Conservation (phyloP, 1,139 yeast genomes). For the Williopsis jadinii region DNA sequence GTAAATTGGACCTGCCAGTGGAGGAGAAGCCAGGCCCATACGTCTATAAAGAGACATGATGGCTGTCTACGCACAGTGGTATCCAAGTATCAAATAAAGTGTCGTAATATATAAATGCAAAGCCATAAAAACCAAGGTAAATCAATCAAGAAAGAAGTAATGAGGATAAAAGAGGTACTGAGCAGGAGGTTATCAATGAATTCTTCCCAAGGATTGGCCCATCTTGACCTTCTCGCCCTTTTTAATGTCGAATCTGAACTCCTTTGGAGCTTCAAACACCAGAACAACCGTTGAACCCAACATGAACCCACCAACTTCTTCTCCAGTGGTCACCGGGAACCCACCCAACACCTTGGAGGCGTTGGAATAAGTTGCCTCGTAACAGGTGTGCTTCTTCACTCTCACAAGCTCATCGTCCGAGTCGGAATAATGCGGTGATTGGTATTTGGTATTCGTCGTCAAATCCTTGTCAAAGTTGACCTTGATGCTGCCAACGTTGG, state of each 20-base stretch:
- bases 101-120: not conserved
- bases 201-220: constrained; percentile 75
- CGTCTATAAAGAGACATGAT: constrained; percentile 46
- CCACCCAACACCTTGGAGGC: constrained; percentile 83
- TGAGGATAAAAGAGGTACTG: too few relatives aligned
- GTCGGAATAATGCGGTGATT: constrained; percentile 30
- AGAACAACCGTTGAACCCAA: constrained; percentile 93
- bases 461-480: constrained; percentile 89
- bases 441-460: constrained; percentile 70
- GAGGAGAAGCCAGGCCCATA: constrained; percentile 81
- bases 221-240: constrained; percentile 75
- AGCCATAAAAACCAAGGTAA: constrained; percentile 1
- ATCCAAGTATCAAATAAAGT: too few relatives aligned
- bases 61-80: too few relatives aligned
- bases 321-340: constrained; percentile 82
- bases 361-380: constrained; percentile 86
- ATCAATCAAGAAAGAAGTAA: not conserved
- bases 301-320: constrained; percentile 96
- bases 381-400: constrained; percentile 71
- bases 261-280: constrained; percentile 90
- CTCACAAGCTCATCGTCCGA: constrained; percentile 19
- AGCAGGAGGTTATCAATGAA: too few relatives aligned
- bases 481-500: constrained; percentile 93
- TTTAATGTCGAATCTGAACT: constrained; percentile 61
- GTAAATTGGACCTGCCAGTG: constrained; percentile 46